phyloP scores from a whole-genome alignment of 192 early-diverging fungal species.

The Spinellus fusiger region DNA sequence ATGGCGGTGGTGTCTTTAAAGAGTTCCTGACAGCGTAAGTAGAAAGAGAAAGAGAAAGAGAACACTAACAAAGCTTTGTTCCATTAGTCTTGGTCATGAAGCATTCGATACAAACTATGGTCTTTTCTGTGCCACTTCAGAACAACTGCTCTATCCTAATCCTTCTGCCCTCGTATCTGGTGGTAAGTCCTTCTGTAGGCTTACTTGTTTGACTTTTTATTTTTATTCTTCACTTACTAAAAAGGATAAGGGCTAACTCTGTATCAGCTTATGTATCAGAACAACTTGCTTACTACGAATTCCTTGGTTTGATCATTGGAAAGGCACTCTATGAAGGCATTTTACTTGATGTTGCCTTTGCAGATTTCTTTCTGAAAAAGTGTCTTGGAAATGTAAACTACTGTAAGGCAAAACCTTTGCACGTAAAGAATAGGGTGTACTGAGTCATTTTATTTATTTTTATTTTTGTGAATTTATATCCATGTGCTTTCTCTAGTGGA shows the following conservation, averaged over 20 bases:
- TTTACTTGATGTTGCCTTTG: slow-evolving; percentile 75
- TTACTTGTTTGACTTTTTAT: neutral
- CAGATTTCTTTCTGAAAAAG: slow-evolving; percentile 75
- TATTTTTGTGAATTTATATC: no score
- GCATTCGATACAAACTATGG: slow-evolving; percentile 71
- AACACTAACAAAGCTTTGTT: neutral
- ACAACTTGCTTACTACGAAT: slow-evolving; percentile 60
- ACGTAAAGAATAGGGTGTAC: neutral
- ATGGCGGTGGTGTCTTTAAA: slow-evolving; percentile 97
- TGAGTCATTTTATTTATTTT: neutral
- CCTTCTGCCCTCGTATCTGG: slow-evolving; percentile 48
- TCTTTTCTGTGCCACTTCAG: slow-evolving; percentile 58
- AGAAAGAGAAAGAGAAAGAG: neutral
- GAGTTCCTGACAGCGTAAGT: slow-evolving; percentile 82
- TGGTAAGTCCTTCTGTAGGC: slow-evolving; percentile 13
- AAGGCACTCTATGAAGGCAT: slow-evolving; percentile 88
- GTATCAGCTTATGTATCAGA: slow-evolving; percentile 6
- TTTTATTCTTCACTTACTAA: neutral
- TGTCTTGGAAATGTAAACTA: slow-evolving; percentile 64
- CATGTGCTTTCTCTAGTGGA: slow-evolving; percentile 47
- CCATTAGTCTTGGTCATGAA: slow-evolving; percentile 50
- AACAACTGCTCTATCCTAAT: slow-evolving; percentile 72
- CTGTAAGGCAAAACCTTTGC: slow-evolving; percentile 40
- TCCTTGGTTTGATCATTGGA: slow-evolving; percentile 75
- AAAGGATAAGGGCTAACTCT: no score